Evolutionary conservation across 768 basidiomycete species (phyloP).

Genomic region (Leucosporidium yakuticum): DNA sequence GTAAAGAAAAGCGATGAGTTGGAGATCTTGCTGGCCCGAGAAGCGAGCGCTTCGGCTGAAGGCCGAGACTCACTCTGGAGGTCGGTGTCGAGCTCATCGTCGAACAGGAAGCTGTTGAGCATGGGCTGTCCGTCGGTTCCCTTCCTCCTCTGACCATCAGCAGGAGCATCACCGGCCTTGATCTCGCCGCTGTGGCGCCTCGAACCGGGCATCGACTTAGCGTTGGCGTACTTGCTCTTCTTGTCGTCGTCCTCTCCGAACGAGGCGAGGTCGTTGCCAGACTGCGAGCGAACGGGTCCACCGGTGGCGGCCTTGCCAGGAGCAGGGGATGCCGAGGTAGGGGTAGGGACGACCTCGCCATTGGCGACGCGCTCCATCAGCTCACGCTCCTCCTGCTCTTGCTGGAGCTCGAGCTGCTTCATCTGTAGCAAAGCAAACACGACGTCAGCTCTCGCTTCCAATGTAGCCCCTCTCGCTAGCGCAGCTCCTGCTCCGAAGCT

Average conservation of each 20-base stretch:
- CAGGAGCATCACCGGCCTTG: slow-evolving; percentile 3
- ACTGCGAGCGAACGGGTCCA: slow-evolving; percentile 59
- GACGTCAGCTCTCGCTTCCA: background rate
- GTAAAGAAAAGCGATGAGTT: slow-evolving; percentile 28
- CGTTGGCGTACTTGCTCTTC: slow-evolving; percentile 7
- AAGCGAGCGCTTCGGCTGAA: background rate
- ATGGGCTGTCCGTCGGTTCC: slow-evolving; percentile 28
- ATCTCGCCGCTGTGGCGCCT: slow-evolving; percentile 33
- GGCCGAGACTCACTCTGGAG: slow-evolving; percentile 61
- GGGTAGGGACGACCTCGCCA: slow-evolving; percentile 48
- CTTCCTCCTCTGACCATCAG: slow-evolving; percentile 1
- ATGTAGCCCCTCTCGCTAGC: no score
- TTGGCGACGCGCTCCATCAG: slow-evolving; percentile 67
- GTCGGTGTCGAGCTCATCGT: slow-evolving; percentile 87
- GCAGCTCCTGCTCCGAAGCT: no score
- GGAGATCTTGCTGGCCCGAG: background rate
- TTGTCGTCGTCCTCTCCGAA: slow-evolving; percentile 46
- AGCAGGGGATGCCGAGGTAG: slow-evolving; percentile 69
- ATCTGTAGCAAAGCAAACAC: slow-evolving; percentile 51
- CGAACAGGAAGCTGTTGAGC: slow-evolving; percentile 61
- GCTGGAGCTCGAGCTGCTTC: slow-evolving; percentile 84
- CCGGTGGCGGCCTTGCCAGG: slow-evolving; percentile 60
- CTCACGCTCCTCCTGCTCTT: slow-evolving; percentile 63
- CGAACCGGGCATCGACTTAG: slow-evolving; percentile 35
- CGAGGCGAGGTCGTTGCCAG: slow-evolving; percentile 54